Percentiles rank a stretch among this genome's conserved stretches.
Evolutionary conservation across 305 asterid genomes (phyloP).

Genomic region (Salvia sclarea): DNA sequence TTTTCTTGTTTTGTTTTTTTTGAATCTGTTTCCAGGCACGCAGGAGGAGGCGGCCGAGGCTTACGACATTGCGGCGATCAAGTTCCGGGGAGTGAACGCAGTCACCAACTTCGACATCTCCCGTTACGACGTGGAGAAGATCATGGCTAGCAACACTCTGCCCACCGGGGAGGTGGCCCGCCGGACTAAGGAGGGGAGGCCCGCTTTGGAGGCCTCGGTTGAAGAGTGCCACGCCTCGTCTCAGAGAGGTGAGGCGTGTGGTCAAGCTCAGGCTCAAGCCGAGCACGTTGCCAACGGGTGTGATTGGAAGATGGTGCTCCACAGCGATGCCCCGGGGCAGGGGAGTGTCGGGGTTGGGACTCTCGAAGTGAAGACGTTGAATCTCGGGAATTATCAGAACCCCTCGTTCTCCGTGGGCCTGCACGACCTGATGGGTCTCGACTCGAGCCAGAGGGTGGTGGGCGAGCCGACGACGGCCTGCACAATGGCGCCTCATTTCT

Average conservation of each 20-base stretch:
- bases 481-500: constrained; percentile 46
- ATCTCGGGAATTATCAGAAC: constrained; percentile 32
- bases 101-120: constrained; percentile 85
- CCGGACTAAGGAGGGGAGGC: constrained; percentile 50
- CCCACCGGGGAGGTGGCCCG: constrained; percentile 68
- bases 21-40: constrained; percentile 47
- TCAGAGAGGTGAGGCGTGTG: neutral
- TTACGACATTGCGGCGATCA: constrained; percentile 88
- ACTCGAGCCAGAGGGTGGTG: constrained; percentile 30
- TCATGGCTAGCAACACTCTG: constrained; percentile 76
- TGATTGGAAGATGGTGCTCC: constrained; percentile 59
- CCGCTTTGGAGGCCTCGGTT: neutral
- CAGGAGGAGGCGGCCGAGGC: constrained; percentile 98
- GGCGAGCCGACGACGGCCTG: constrained; percentile 44
- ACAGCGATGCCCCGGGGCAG: constrained; percentile 25
- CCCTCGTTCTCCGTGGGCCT: constrained; percentile 43
- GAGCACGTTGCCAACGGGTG: constrained; percentile 26
- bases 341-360: constrained; percentile 34
- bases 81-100: constrained; percentile 75
- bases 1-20: too few species aligned
- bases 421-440: constrained; percentile 48
- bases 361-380: neutral
- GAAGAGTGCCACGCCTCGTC: constrained; percentile 10
- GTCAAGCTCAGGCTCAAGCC: constrained; percentile 26
- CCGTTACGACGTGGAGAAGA: constrained; percentile 69